Evolutionary conservation across 305 asterid species (phyloP), one percentile per base, ranked within the genome.

Genomic region (Monarda citriodora): DNA sequence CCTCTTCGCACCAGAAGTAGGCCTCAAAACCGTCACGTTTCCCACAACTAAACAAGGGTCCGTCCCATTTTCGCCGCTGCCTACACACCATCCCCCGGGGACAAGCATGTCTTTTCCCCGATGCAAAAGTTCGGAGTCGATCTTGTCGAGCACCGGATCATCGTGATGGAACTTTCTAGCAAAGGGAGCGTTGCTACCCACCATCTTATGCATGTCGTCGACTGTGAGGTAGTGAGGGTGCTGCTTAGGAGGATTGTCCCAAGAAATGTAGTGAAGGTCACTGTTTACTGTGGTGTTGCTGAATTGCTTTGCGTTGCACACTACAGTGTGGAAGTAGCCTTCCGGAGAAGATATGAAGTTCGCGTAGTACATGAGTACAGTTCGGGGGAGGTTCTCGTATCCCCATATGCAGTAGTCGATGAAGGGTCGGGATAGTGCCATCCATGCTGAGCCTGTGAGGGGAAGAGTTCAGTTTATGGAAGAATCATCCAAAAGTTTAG

Each of bases 171-270:
- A 94, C 74, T 94, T 94, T 46, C 99, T 79, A 6, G 97, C 98
- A 58, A 94, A 94, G 0, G 99, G 99, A 5, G 98, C 97, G 36
- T 94, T 94, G 60, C 98, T 86, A n/a, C 79, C 86, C 0, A 94
- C 77, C 99, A 94, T 91, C 60, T 72, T 79, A 45, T 84, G 86
- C 97, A 94, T 84, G 82, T 94, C 97, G 9, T 74, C 79, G 7
- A 73, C 53, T 32, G 63, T 73, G 17, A 94, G 96, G 78, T 88
- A 86, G 74, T 94, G 99, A 0, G 99, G 99, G 36, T 94, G 99
- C 72, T 94, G 99, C 79, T 94, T 94, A 0, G 99, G 99, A 72
- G 99, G 99, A 64, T 88, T 94, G 71, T 94, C 99, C 99, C 99
- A 94, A 37, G 99, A 88, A 61, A 94, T 94, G 79, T 79, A 91